phyloP scores from a whole-genome alignment of 176 grass and related monocot genomes.

The Oryza meridionalis region DNA sequence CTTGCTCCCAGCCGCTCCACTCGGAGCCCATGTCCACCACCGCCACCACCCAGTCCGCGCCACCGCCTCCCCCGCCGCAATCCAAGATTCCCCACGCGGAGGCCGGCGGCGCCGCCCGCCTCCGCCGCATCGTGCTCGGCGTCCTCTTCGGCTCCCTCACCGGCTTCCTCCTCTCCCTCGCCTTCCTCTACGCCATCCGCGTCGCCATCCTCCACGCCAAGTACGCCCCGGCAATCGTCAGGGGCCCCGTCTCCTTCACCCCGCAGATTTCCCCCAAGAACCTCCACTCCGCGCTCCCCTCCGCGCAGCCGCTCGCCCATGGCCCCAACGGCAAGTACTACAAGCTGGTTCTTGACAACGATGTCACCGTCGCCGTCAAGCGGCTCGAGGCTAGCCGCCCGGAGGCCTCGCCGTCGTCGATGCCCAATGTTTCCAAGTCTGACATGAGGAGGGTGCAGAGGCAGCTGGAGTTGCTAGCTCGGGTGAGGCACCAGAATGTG shows the following conservation, averaged over 20 bases:
- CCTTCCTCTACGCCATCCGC: constrained; percentile 80
- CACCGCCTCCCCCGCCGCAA: constrained; percentile 38
- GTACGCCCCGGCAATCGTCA: constrained; percentile 62
- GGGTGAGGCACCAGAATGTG: constrained; percentile 75
- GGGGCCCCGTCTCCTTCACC: constrained; percentile 81
- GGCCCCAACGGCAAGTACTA: constrained; percentile 64
- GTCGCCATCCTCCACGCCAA: constrained; percentile 70
- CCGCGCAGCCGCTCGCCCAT: constrained; percentile 51
- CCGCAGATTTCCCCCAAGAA: constrained; percentile 85
- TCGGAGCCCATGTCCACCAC: constrained; percentile 64
- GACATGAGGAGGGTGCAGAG: constrained; percentile 87
- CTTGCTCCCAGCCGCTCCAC: constrained; percentile 59
- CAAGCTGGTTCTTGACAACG: constrained; percentile 71
- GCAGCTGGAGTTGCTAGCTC: constrained; percentile 71
- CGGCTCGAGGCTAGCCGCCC: constrained; percentile 25
- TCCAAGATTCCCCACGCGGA: constrained; percentile 50
- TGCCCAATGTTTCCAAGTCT: constrained; percentile 54
- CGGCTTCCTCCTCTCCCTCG: constrained; percentile 72
- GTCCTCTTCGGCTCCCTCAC: constrained; percentile 79
- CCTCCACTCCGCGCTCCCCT: constrained; percentile 62
- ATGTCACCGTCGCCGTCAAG: constrained; percentile 80
- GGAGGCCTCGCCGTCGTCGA: constrained; percentile 43
- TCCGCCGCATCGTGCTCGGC: constrained; percentile 81
- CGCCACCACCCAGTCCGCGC: constrained; percentile 2
- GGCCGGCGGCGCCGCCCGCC: constrained; percentile 41